Evolutionary conservation across 2,329 filamentous ascomycete genomes (phyloP).

Genomic region (Rhinocladiella similis): DNA sequence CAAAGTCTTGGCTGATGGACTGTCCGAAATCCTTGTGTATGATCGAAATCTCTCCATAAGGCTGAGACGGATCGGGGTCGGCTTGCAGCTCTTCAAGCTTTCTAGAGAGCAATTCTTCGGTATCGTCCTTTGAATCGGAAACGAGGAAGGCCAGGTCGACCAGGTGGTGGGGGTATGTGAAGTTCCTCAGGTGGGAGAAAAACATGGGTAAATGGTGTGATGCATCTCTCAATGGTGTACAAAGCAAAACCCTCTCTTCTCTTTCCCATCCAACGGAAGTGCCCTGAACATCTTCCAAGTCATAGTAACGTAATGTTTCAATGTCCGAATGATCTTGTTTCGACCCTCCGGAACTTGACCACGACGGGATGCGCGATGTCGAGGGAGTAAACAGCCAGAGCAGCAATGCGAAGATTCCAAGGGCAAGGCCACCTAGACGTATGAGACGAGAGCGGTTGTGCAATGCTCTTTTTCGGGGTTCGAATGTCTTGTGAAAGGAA

Average conservation of each 20-base stretch:
- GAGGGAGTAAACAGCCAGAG: conserved; percentile 75
- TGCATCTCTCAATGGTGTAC: conserved; percentile 90
- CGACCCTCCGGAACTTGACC: conserved; percentile 4
- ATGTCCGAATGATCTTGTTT: conserved; percentile 66
- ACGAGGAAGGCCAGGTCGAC: conserved; percentile 97
- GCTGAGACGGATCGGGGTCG: conserved; percentile 73
- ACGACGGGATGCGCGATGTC: conserved; percentile 52
- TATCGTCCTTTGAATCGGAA: conserved; percentile 94
- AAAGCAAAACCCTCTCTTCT: conserved; percentile 91
- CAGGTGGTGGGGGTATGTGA: conserved; percentile 94
- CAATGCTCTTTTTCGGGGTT: conserved; percentile 22
- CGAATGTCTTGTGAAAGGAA: conserved; percentile 21
- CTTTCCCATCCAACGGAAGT: conserved; percentile 93
- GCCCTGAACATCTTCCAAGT: conserved; percentile 86
- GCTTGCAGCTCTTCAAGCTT: conserved; percentile 78
- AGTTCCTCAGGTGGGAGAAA: conserved; percentile 93
- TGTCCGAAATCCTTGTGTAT: conserved; percentile 99
- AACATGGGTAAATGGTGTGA: conserved; percentile 94
- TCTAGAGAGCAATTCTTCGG: conserved; percentile 71
- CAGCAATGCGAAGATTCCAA: conserved; percentile 57
- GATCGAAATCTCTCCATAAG: conserved; percentile 94
- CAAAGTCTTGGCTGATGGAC: conserved; percentile 95
- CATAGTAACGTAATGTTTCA: conserved; percentile 96
- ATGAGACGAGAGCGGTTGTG: conserved; percentile 22
- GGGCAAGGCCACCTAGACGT: conserved; percentile 50